Conservation (phyloP, 495 filamentous ascomycete genomes). For the Penicillium egyptiacum region DNA sequence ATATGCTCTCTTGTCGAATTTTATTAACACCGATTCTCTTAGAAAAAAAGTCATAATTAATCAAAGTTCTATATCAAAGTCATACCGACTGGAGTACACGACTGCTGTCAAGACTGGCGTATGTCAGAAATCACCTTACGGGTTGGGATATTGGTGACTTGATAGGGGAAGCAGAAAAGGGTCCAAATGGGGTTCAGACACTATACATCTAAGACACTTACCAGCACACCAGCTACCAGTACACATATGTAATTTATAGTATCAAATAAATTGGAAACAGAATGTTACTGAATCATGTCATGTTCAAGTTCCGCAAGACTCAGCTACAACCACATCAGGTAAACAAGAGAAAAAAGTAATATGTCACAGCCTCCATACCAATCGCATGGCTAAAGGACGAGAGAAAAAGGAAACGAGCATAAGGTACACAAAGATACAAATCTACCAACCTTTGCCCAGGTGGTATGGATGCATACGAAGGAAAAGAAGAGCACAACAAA, state of each 20-base stretch:
- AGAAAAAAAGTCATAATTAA: too few species aligned
- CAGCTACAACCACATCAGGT: constrained; percentile 20
- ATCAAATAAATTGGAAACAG: neutral
- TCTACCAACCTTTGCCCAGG: constrained; percentile 9
- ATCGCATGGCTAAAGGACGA: constrained; percentile 22
- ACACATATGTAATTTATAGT: neutral
- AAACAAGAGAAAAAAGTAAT: constrained; percentile 19
- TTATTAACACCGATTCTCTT: too few species aligned
- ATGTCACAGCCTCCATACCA: constrained; percentile 25
- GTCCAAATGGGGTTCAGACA: too few species aligned
- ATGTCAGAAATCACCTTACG: too few species aligned
- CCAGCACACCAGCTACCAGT: neutral
- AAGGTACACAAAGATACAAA: constrained; percentile 24
- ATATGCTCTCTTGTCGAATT: too few species aligned
- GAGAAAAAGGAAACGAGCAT: constrained; percentile 10
- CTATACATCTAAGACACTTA: too few species aligned
- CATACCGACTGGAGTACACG: too few species aligned
- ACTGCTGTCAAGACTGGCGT: too few species aligned
- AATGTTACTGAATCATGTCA: neutral
- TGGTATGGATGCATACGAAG: constrained; percentile 19
- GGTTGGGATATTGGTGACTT: too few species aligned
- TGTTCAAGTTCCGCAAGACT: constrained; percentile 18
- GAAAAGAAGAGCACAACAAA: constrained; percentile 14
- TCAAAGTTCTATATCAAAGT: too few species aligned
- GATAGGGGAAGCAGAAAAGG: too few species aligned